Base-by-base conservation (phyloP, 495 filamentous ascomycete genomes). In the Usnea hakonensis region DNA sequence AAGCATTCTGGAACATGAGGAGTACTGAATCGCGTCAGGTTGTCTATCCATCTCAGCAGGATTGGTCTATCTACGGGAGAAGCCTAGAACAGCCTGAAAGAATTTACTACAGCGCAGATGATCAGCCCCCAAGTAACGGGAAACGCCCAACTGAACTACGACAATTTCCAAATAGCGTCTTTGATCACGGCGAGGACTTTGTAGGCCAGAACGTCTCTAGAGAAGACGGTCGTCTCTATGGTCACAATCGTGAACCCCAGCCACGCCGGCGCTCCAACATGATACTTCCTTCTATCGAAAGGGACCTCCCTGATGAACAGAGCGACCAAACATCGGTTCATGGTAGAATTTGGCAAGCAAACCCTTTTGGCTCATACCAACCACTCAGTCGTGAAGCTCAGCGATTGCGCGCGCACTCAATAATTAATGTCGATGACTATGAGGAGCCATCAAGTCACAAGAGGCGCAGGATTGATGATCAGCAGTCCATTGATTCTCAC, bases 281-380 rank as follows among this genome's bases (percentile, higher is more conserved):
- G 23, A 33, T 57, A 1, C 53, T 62, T 21, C 60, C 60, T 55
- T 62, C 60, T 21, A 46, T 62, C 48, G 60, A 62, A 38, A 41
- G 52, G 21, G 60, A 57, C 10, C 23, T 40, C 21, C 53, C 30
- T 28, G 30, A 26, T 37, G 35, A 44, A 19, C 21, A 28, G 26
- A n/a, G 30, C 17, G 50, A 62, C 19, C 38, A 23, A n/a, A 44
- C 28, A 17, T 28, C 52, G 32, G n/a, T 36, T 16, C 21, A 48
- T 28, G 52, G 35, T 7, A 17, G 37, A 14, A 17, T 16, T 3
- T 38, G 43, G 37, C 52, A 37, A 62, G 32, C 28, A n/a, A 57
- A 30, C 23, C 38, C 38, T n/a, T 55, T 57, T 48, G 41, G 32
- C 1, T 46, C 43, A 55, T 17, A 23, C 33, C 21, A 44, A 33